These are phyloP conservation scores for Phialophora verrucosa DNA, from an alignment of 2,329 filamentous ascomycete genomes.

Conservation along the genomic window DNA sequence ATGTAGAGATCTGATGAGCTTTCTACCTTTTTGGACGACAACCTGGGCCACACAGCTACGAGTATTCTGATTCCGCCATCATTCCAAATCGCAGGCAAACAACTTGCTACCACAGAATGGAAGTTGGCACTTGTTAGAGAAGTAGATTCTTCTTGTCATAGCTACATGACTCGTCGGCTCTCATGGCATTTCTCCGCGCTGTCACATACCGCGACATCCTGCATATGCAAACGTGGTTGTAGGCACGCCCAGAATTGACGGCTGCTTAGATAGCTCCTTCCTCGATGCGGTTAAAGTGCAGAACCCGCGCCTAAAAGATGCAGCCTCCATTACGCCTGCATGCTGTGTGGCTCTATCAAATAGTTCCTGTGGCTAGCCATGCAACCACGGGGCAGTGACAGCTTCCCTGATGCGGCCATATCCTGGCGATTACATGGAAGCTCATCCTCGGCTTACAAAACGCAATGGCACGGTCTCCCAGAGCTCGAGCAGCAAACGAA, in stretches of 20 bases:
- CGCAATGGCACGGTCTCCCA: background rate
- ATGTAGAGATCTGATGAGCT: slow-evolving; percentile 17
- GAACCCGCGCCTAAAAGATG: slow-evolving; percentile 11
- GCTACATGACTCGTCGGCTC: background rate
- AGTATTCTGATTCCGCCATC: background rate
- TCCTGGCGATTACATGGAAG: background rate
- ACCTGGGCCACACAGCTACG: slow-evolving; percentile 1
- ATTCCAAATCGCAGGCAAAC: slow-evolving; percentile 5
- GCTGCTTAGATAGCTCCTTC: slow-evolving; percentile 18
- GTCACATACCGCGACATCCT: background rate
- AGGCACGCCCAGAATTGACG: background rate
- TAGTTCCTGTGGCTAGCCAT: slow-evolving; percentile 20
- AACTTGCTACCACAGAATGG: background rate
- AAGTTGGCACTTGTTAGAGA: background rate
- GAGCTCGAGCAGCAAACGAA: background rate
- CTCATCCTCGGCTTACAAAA: background rate
- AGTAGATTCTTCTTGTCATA: background rate
- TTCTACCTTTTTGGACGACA: slow-evolving; percentile 8
- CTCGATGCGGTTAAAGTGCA: slow-evolving; percentile 11
- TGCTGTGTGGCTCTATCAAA: slow-evolving; percentile 15
- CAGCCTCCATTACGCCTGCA: background rate
- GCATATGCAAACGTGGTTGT: slow-evolving; percentile 3
- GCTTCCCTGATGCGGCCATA: background rate
- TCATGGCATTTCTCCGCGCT: background rate
- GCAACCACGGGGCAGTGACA: slow-evolving; percentile 5